Evolutionary conservation across 768 basidiomycete genomes (phyloP).

Genomic region (Daedaleopsis nitida): DNA sequence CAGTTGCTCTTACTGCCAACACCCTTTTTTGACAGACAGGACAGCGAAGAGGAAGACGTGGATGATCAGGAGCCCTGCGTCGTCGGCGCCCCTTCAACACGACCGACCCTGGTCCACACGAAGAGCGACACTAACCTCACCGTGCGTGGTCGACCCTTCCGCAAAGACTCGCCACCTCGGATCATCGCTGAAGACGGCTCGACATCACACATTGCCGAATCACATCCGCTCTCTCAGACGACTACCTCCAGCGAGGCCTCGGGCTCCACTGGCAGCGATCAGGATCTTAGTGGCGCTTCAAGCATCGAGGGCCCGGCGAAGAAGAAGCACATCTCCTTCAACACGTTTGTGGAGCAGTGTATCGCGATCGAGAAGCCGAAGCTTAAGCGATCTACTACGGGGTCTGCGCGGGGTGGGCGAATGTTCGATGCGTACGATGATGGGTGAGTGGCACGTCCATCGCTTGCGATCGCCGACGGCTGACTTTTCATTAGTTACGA

Average conservation of each 20-base stretch:
- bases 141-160: constrained; percentile 45
- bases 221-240: neutral
- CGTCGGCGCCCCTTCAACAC: constrained; percentile 24
- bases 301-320: no score
- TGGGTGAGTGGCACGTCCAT: constrained; percentile 51
- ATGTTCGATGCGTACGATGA: constrained; percentile 50
- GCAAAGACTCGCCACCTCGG: constrained; percentile 75
- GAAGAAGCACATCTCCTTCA: no score
- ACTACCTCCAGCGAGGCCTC: constrained; percentile 30
- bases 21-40: constrained; percentile 17
- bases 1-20: constrained; percentile 64
- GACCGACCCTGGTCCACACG: constrained; percentile 75
- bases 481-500: constrained; percentile 54
- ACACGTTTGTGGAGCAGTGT: constrained; percentile 96
- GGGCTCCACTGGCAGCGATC: constrained; percentile 33
- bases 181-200: constrained; percentile 40
- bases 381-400: constrained; percentile 29
- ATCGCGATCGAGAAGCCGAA: constrained; percentile 86
- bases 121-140: constrained; percentile 93
- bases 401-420: constrained; percentile 18
- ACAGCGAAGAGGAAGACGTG: constrained; percentile 2
- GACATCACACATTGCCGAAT: neutral
- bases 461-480: neutral
- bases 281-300: no score
- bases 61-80: neutral